Evolutionary conservation across 352 stramenopile species (phyloP).

Genomic region (Thalassiosira sp.): DNA sequence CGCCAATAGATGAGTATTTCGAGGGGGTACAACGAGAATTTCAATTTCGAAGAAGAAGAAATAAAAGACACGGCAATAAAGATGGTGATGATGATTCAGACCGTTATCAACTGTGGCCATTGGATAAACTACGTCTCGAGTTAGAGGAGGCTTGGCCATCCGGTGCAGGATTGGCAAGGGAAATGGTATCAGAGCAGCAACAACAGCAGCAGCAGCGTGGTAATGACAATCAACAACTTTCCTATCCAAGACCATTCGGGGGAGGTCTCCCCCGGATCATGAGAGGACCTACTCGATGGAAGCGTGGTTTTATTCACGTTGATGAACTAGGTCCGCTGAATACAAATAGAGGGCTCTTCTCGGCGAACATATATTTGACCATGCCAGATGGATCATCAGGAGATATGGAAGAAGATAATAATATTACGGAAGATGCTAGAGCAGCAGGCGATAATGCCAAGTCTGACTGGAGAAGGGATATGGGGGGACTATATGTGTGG

Average conservation of each 20-base stretch:
- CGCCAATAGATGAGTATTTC: slow-evolving; percentile 76
- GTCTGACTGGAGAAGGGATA: slow-evolving; percentile 22
- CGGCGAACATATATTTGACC: slow-evolving; percentile 86
- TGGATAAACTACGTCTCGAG: slow-evolving; percentile 85
- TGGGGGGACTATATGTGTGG: slow-evolving; percentile 84
- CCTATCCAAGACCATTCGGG: no score
- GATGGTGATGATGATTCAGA: slow-evolving; percentile 15
- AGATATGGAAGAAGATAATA: neutral
- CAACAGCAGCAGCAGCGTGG: no score
- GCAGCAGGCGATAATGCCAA: slow-evolving; percentile 2
- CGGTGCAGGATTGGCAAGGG: slow-evolving; percentile 68
- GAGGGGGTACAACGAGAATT: slow-evolving; percentile 61
- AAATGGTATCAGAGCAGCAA: no score
- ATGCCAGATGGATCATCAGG: slow-evolving; percentile 61
- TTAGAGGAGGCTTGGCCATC: slow-evolving; percentile 83
- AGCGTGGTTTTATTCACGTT: no score
- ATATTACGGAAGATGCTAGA: neutral
- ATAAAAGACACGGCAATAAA: neutral
- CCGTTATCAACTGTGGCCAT: slow-evolving; percentile 72
- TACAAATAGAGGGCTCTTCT: slow-evolving; percentile 78
- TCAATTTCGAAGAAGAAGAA: slow-evolving; percentile 30
- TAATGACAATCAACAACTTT: no score
- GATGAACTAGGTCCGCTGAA: slow-evolving; percentile 75
- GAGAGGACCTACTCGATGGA: no score
- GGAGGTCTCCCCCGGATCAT: no score